Base-by-base conservation (phyloP, 2,329 filamentous ascomycete species). In the Pyricularia sp. region DNA sequence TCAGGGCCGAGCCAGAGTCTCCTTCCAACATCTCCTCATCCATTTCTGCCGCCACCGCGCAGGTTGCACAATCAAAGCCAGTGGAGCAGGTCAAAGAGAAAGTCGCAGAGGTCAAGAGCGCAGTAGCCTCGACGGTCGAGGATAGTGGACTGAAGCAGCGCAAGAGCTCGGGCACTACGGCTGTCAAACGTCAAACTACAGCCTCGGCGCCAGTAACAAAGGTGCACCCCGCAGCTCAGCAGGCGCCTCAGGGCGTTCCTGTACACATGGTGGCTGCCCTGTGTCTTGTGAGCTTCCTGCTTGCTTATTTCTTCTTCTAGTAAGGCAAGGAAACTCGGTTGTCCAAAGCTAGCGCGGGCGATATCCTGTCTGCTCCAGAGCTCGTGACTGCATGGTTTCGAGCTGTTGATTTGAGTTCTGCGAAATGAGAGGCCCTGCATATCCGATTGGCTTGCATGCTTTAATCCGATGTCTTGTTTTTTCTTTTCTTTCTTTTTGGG, bases 251-350 rank as follows among this genome's bases (percentile, higher is more conserved):
- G 70, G 93, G 94, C 26, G 93, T 99, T 3, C 88, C 94, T 0
- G 85, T 99, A 62, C 88, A 93, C 75, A 84, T 93, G 68, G 90
- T 90, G 60, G 93, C 94, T 26, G 80, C 86, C 26, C 79, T 99
- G 59, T 97, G 93, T 74, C 80, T 99, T 71, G 71, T 96, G 68
- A 93, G 91, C 80, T 99, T 99, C 79, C 78, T 99, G 73, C 84
- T 97, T 70, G 94, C 92, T 65, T 99, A 97, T 78, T 85, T 97
- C 76, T 92, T 99, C 81, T 99, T 99, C 78, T 99, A 87, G 62
- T 31, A 33, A 28, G n/a, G 57, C n/a, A 55, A 63, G 40, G 26
- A 63, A 59, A 16, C 55, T 31, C 13, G 8, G 55, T 24, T 59
- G 7, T 59, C 26, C 24, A 28, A 19, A 19, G 9, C 26, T 26